Evolutionary conservation across 148 eudicot species (phyloP).

Genomic region (Rhododendron ferrugineum): DNA sequence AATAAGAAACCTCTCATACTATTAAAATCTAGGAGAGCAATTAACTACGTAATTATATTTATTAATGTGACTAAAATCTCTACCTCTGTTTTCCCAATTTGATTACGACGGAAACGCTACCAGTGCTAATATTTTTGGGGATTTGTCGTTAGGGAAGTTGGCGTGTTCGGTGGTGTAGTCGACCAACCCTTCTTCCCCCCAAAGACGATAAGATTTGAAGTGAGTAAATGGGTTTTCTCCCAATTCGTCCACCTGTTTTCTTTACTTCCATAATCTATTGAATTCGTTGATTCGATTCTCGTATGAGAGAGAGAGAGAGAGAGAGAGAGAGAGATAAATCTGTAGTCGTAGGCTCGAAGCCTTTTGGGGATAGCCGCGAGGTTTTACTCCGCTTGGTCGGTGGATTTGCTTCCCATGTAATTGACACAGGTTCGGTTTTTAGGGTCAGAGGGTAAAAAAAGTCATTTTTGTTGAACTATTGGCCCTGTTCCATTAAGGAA

Average conservation of each 20-base stretch:
- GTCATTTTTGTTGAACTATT: not conserved
- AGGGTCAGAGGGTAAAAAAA: not conserved
- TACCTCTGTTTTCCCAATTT: not conserved
- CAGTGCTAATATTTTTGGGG: not conserved
- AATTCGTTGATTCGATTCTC: not conserved
- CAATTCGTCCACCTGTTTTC: not conserved
- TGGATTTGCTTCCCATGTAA: not conserved
- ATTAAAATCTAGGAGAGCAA: too few relatives aligned
- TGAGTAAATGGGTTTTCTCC: not conserved
- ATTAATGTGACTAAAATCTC: not conserved
- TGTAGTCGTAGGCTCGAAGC: not conserved
- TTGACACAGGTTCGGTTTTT: too few relatives aligned
- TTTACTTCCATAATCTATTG: not conserved
- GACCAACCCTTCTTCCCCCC: conserved; percentile 8
- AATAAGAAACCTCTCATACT: too few relatives aligned
- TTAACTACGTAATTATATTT: not conserved
- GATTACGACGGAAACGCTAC: not conserved
- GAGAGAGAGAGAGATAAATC: not conserved
- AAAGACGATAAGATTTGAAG: not conserved
- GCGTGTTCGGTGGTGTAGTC: not conserved
- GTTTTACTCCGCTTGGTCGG: too few relatives aligned
- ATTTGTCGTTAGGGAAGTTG: not conserved
- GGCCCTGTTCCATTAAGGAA: too few relatives aligned
- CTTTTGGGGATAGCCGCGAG: not conserved
- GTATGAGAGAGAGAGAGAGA: too few relatives aligned